These are phyloP conservation scores for Juglanconis sp. DNA, from an alignment of 2,329 filamentous ascomycete species.

Conservation along the genomic window DNA sequence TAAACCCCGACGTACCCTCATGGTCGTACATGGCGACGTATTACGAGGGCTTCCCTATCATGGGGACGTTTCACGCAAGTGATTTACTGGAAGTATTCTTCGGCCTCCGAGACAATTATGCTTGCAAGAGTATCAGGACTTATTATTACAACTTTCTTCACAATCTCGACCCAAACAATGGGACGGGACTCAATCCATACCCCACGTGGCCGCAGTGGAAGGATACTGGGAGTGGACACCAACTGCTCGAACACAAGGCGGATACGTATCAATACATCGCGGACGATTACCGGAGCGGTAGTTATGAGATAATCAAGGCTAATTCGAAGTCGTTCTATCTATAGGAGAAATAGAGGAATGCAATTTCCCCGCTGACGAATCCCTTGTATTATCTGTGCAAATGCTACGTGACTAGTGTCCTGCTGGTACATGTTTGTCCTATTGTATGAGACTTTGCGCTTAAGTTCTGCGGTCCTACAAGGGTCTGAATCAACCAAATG, in stretches of 20 bases:
- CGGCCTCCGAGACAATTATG: conserved; percentile 60
- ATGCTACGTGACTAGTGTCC: too few relatives aligned
- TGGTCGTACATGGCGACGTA: conserved; percentile 78
- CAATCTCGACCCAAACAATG: conserved; percentile 66
- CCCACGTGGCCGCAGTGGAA: conserved; percentile 41
- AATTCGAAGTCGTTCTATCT: conserved; percentile 19
- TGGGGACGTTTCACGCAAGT: conserved; percentile 73
- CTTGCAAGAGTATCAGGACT: conserved; percentile 55
- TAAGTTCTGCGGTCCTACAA: too few relatives aligned
- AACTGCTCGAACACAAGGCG: conserved; percentile 47
- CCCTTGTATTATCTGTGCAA: too few relatives aligned
- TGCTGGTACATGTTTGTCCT: too few relatives aligned
- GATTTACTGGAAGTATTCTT: conserved; percentile 69
- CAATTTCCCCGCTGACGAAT: too few relatives aligned
- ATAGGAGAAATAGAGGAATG: not conserved
- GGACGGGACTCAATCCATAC: conserved; percentile 30
- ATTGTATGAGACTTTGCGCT: too few relatives aligned
- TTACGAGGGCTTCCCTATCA: conserved; percentile 64
- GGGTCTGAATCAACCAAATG: too few relatives aligned
- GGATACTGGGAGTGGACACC: conserved; percentile 30
- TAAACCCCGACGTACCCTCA: conserved; percentile 55
- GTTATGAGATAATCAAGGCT: conserved; percentile 20
- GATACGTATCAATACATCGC: conserved; percentile 23
- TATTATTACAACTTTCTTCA: conserved; percentile 75
- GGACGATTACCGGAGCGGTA: conserved; percentile 35